A percentile compares a stretch with the other conserved stretches of the same genome.
These are phyloP conservation scores for Trebouxia sp. DNA, from an alignment of 139 green algal species.

Conservation along the genomic window DNA sequence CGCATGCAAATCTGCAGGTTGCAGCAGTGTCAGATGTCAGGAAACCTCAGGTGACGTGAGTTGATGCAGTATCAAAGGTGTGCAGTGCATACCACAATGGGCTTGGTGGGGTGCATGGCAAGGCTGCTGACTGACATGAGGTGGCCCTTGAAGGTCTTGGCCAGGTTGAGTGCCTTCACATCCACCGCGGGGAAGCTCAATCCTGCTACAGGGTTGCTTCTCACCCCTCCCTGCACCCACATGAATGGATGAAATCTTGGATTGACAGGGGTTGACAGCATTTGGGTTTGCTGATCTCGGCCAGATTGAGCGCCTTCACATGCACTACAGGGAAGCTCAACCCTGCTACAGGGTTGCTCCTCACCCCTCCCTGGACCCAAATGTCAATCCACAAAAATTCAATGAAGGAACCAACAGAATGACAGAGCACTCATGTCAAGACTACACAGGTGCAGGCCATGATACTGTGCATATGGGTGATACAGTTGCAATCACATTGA, in stretches of 20 bases:
- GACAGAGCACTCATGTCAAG: neutral
- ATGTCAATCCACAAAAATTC: too few relatives aligned
- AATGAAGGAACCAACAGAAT: too few relatives aligned
- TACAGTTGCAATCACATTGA: too few relatives aligned
- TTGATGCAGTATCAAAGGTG: neutral
- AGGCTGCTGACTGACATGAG: conserved; percentile 56
- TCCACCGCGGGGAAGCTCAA: conserved; percentile 49
- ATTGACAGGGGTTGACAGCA: too few relatives aligned
- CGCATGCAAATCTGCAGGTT: too few relatives aligned
- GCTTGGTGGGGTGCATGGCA: conserved; percentile 81
- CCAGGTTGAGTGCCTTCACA: conserved; percentile 54
- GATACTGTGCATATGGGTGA: too few relatives aligned
- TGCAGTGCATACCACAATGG: conserved; percentile 51
- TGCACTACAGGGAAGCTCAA: conserved; percentile 48
- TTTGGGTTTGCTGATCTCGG: conserved; percentile 84
- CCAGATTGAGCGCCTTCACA: conserved; percentile 54
- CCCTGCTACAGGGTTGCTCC: conserved; percentile 60
- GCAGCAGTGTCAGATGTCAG: too few relatives aligned
- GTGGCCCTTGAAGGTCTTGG: conserved; percentile 80
- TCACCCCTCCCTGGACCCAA: conserved; percentile 6
- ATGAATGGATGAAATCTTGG: too few relatives aligned
- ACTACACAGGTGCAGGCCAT: neutral
- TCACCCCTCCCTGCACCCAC: conserved; percentile 9
- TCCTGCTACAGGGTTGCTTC: conserved; percentile 60
- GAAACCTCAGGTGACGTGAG: too few relatives aligned